Evolutionary conservation across 805 yeast species (phyloP).

Genomic region (Ogataea nonfermentans): DNA sequence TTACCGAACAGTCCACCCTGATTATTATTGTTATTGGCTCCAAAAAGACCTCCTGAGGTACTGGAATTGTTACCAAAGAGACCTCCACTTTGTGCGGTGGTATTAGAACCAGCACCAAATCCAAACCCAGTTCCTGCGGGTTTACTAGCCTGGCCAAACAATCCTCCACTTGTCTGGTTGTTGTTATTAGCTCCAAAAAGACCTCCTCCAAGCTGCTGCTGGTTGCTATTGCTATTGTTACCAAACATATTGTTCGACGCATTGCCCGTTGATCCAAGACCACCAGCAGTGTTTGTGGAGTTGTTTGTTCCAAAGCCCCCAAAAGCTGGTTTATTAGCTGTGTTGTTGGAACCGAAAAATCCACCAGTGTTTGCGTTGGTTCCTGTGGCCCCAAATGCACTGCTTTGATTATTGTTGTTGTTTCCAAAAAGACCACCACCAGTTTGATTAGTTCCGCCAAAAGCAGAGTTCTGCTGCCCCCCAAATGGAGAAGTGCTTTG

Average conservation of each 20-base stretch:
- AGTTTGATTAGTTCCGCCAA: slow-evolving; percentile 37
- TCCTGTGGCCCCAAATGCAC: slow-evolving; percentile 17
- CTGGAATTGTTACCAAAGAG: slow-evolving; percentile 10
- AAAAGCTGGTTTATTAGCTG: slow-evolving; percentile 26
- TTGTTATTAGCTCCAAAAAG: slow-evolving; percentile 23
- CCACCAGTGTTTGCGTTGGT: slow-evolving; percentile 7
- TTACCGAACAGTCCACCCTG: slow-evolving; percentile 10
- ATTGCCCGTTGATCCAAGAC: slow-evolving; percentile 9
- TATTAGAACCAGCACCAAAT: slow-evolving; percentile 20
- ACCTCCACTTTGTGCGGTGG: slow-evolving; percentile 5
- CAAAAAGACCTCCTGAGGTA: slow-evolving; percentile 47
- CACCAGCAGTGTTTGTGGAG: slow-evolving; percentile 15
- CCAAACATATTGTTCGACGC: slow-evolving; percentile 17
- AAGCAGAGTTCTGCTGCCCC: slow-evolving; percentile 29
- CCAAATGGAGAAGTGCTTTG: slow-evolving; percentile 14
- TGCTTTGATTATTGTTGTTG: slow-evolving; percentile 31
- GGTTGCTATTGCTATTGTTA: neutral
- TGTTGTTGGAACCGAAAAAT: slow-evolving; percentile 16
- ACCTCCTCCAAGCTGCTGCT: slow-evolving; percentile 9
- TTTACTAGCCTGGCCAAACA: slow-evolving; percentile 36
- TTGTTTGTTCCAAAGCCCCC: slow-evolving; percentile 30
- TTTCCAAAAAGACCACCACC: slow-evolving; percentile 19
- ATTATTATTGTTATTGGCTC: slow-evolving; percentile 16
- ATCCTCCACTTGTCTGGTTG: slow-evolving; percentile 32
- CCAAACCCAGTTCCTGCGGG: slow-evolving; percentile 16